phyloP scores from a whole-genome alignment of 2,329 filamentous ascomycete genomes.

The Microsporum canis region DNA sequence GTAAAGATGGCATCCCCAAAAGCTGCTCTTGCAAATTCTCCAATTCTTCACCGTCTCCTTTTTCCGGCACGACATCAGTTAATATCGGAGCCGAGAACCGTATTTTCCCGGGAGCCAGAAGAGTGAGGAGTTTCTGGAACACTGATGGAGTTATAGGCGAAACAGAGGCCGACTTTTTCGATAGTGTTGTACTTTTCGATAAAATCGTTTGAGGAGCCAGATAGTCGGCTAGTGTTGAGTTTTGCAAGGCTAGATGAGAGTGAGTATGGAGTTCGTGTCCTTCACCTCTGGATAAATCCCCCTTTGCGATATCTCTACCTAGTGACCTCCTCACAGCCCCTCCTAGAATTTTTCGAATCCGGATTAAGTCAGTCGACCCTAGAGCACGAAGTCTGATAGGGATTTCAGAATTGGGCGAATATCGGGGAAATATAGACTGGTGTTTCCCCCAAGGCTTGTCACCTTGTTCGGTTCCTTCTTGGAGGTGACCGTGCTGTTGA shows the following conservation, averaged over 20 bases:
- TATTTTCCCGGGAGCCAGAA: slow-evolving; percentile 25
- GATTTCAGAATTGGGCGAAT: slow-evolving; percentile 18
- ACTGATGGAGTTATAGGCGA: not conserved
- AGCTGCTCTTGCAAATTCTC: not conserved
- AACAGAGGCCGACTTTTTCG: not conserved
- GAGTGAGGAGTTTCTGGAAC: slow-evolving; percentile 18
- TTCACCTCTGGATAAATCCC: not conserved
- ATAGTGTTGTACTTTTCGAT: not conserved
- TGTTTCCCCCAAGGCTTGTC: not conserved
- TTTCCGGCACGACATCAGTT: not conserved
- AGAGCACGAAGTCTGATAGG: slow-evolving; percentile 15
- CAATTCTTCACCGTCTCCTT: not conserved
- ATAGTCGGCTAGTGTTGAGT: not conserved
- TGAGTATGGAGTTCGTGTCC: not conserved
- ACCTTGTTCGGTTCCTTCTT: not conserved
- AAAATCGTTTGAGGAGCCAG: not conserved
- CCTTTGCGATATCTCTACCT: not conserved
- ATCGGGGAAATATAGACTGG: slow-evolving; percentile 9
- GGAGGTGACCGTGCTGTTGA: not conserved
- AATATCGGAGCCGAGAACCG: slow-evolving; percentile 35
- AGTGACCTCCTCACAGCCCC: not conserved
- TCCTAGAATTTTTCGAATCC: not conserved
- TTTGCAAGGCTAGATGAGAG: not conserved
- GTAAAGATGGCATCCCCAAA: not conserved
- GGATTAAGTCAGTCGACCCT: not conserved